Evolutionary conservation across 805 yeast genomes (phyloP), one percentile per base, ranked within the genome.

Genomic region (Saturnispora diversa): DNA sequence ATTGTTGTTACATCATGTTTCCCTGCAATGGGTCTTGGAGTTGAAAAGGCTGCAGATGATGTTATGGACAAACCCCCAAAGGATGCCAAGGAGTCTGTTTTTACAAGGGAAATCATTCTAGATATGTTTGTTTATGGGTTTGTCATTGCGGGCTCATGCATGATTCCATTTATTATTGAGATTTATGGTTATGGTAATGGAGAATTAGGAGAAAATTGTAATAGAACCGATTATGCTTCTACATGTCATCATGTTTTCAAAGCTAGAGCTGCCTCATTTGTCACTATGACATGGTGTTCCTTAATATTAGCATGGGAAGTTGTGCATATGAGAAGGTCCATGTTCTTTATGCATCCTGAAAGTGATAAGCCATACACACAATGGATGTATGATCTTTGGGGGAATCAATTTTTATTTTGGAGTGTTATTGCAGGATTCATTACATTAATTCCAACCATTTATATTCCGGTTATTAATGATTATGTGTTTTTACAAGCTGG

Each of bases 241-340:
- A 44, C 62, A 0, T 85, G 95, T 62, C 52, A 63, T 34, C 60
- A 68, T 46, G 94, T 85, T 10, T 84, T 78, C 62, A 69, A 73
- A 50, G 84, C 87, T 4, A 74, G 95, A 57, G 74, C 94, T 3
- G 74, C 82, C 3, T 73, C 87, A 0, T 85, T 85, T 65, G 81
- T 81, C 1, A 74, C 80, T 2, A 79, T 84, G 79, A 85, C 94
- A 1, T 85, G 94, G 94, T 74, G 88, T 63, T 82, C 90, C 3
- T 68, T 85, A 44, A 56, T 84, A 22, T 65, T 83, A 35, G 92
- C 94, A 1, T 84, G 92, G 92, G 92, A 84, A 61, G 85, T 84
- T 50, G 70, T 83, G 43, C 84, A 83, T 54, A 62, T 77, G 59
- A 67, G 80, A 50, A 67, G 77, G 50, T 84, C 94, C 2, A 65